Evolutionary conservation across 345 rosid genomes (phyloP).

Genomic region (Jatropha curcas): DNA sequence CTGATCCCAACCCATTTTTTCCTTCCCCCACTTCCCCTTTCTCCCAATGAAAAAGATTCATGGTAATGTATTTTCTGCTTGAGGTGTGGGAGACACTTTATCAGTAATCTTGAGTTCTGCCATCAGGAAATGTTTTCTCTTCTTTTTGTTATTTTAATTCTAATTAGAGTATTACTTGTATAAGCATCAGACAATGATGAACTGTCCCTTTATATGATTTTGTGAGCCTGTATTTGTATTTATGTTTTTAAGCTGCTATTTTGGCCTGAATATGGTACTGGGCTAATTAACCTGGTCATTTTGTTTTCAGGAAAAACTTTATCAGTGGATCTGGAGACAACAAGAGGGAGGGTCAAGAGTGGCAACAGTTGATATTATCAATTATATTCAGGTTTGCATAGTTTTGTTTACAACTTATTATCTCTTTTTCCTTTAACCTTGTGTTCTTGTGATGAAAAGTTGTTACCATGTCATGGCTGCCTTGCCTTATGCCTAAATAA

Average conservation of each 20-base stretch:
- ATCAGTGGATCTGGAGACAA: constrained; percentile 84
- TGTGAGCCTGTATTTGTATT: background rate
- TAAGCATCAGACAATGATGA: background rate
- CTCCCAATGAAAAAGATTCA: no score
- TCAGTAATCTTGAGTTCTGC: background rate
- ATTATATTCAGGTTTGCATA: constrained; percentile 61
- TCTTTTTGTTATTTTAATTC: background rate
- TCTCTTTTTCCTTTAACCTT: background rate
- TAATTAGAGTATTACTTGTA: background rate
- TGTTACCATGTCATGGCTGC: background rate
- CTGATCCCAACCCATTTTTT: no score
- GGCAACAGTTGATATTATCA: constrained; percentile 59
- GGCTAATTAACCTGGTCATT: constrained; percentile 3
- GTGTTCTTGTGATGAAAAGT: background rate
- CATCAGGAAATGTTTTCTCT: background rate
- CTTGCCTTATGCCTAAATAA: background rate
- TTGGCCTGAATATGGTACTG: background rate
- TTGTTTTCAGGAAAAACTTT: constrained; percentile 70
- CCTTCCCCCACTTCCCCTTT: no score
- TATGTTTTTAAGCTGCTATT: background rate
- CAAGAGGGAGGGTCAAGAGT: constrained; percentile 86
- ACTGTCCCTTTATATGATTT: background rate
- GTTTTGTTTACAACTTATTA: background rate
- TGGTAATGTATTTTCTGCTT: background rate
- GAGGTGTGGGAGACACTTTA: background rate